These are phyloP conservation scores for Colletotrichum sp. DNA, from an alignment of 2,329 filamentous ascomycete species.

Conservation along the genomic window DNA sequence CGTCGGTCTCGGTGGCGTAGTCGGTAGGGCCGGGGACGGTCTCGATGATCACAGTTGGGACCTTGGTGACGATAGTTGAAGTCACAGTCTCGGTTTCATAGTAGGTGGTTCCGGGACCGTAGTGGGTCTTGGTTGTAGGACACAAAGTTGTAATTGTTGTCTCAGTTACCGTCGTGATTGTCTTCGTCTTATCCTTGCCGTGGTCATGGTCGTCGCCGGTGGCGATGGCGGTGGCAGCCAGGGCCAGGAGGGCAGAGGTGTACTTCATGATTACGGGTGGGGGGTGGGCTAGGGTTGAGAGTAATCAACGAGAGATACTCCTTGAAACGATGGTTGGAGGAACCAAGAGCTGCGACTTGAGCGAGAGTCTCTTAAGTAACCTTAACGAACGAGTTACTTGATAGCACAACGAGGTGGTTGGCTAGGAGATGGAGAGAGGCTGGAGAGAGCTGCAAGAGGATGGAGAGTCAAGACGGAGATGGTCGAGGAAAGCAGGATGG, in stretches of 20 bases:
- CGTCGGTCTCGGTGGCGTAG: constrained; percentile 30
- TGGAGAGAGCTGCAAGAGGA: constrained; percentile 11
- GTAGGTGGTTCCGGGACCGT: constrained; percentile 22
- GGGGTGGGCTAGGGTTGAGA: background rate
- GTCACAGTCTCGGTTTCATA: constrained; percentile 30
- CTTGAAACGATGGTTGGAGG: constrained; percentile 1
- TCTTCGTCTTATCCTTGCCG: constrained; percentile 16
- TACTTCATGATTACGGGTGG: constrained; percentile 14
- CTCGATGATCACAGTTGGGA: constrained; percentile 36
- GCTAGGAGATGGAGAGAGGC: constrained; percentile 9
- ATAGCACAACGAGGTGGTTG: constrained; percentile 10
- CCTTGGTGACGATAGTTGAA: constrained; percentile 32
- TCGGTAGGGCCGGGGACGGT: constrained; percentile 34
- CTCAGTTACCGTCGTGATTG: background rate
- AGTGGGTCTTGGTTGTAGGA: constrained; percentile 20
- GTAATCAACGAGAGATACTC: constrained; percentile 3
- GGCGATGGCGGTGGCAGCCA: constrained; percentile 12
- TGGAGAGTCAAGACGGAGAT: background rate
- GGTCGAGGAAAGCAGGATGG: constrained; percentile 7
- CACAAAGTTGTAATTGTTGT: constrained; percentile 11
- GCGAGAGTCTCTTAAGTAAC: constrained; percentile 23
- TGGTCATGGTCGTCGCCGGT: constrained; percentile 9
- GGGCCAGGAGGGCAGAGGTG: constrained; percentile 8
- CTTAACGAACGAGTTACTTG: constrained; percentile 24
- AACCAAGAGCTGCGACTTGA: constrained; percentile 3